These are phyloP conservation scores for Rhodotorula sp. DNA, from an alignment of 1,284 basidiomycete species.

Conservation along the genomic window DNA sequence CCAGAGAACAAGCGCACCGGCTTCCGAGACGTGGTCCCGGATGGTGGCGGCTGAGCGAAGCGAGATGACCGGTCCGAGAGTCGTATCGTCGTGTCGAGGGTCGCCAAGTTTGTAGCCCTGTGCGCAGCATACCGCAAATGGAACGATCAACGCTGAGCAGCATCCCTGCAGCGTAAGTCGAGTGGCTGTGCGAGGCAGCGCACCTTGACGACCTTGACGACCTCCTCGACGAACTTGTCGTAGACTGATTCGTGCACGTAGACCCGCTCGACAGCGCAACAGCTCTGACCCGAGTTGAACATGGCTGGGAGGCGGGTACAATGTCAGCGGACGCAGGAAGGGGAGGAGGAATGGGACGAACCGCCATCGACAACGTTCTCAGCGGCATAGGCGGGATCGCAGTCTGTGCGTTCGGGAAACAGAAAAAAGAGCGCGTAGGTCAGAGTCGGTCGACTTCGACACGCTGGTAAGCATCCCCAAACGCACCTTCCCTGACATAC, in stretches of 20 bases:
- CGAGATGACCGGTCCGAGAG: conserved; percentile 87
- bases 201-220: conserved; percentile 71
- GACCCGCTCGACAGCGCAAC: conserved; percentile 83
- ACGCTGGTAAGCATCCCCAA: not conserved
- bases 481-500: conserved; percentile 66
- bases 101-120: conserved; percentile 80
- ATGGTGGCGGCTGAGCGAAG: conserved; percentile 78
- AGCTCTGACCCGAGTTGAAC: conserved; percentile 94
- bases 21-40: conserved; percentile 78
- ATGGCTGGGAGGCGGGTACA: conserved; percentile 56
- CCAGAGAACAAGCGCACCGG: conserved; percentile 56
- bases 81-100: conserved; percentile 69
- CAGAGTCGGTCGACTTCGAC: too few species aligned
- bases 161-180: not conserved
- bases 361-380: conserved; percentile 86
- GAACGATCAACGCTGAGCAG: not conserved
- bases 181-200: not conserved
- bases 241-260: conserved; percentile 86
- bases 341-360: not conserved
- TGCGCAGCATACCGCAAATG: not conserved
- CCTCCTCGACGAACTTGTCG: conserved; percentile 74
- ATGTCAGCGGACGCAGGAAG: not conserved
- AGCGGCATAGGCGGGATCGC: conserved; percentile 76
- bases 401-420: conserved; percentile 56
- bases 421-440: not conserved